Percentiles rank a stretch among this genome's conserved stretches.
These are phyloP conservation scores for Tylopilus balloui DNA, from an alignment of 768 basidiomycete species.

Conservation along the genomic window DNA sequence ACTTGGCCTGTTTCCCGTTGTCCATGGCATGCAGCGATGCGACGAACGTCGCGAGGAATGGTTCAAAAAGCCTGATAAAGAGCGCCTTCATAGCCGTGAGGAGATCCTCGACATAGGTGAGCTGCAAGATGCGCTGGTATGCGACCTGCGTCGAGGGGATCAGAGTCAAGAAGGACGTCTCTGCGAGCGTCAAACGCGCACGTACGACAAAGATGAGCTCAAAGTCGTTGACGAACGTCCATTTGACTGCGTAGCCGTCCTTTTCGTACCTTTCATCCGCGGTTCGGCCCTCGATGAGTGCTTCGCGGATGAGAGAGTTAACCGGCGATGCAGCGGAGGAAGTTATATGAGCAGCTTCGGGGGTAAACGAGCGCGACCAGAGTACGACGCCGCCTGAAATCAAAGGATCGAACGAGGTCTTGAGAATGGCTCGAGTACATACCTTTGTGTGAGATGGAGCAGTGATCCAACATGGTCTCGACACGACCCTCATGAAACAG, in stretches of 20 bases:
- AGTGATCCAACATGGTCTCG: constrained; percentile 83
- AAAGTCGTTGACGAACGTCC: constrained; percentile 93
- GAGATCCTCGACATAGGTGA: constrained; percentile 91
- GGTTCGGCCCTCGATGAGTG: constrained; percentile 85
- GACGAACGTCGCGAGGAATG: constrained; percentile 78
- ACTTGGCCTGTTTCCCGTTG: constrained; percentile 34
- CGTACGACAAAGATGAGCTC: constrained; percentile 95
- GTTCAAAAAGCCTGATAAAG: constrained; percentile 84
- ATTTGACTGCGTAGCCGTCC: constrained; percentile 90
- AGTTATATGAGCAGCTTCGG: constrained; percentile 67
- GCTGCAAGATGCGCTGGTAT: constrained; percentile 92
- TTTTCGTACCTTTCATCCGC: constrained; percentile 84
- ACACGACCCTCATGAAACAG: not conserved
- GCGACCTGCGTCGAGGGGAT: constrained; percentile 69
- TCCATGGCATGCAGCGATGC: constrained; percentile 71
- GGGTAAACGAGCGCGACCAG: constrained; percentile 94
- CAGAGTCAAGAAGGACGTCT: not conserved
- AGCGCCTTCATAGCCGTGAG: constrained; percentile 73
- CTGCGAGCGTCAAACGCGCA: constrained; percentile 9
- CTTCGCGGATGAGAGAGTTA: constrained; percentile 84
- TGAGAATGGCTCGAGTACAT: constrained; percentile 1
- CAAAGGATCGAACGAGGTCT: constrained; percentile 5
- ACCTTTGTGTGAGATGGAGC: constrained; percentile 95
- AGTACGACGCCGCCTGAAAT: constrained; percentile 80
- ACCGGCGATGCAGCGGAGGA: constrained; percentile 75